Evolutionary conservation across 192 early-diverging fungal species (phyloP).

Genomic region (Umbelopsis sp.): DNA sequence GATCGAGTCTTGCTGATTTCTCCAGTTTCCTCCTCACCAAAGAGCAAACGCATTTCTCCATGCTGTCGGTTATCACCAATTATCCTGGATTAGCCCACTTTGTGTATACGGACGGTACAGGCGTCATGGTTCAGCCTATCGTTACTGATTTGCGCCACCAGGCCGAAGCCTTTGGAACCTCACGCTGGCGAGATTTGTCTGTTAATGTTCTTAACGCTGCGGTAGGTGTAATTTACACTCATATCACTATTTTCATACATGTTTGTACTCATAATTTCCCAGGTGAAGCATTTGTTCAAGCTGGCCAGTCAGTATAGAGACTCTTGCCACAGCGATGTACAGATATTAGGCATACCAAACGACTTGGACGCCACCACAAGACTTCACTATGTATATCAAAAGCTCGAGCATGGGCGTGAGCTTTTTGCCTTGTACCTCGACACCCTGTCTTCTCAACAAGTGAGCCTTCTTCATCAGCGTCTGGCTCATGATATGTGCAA

Average conservation of each 20-base stretch:
- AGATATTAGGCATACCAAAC: neutral
- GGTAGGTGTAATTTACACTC: neutral
- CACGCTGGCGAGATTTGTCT: neutral
- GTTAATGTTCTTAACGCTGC: constrained; percentile 5
- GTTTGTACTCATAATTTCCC: neutral
- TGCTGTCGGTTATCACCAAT: constrained; percentile 28
- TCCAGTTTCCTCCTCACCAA: constrained; percentile 30
- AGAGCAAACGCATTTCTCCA: constrained; percentile 38
- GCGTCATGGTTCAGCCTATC: constrained; percentile 25
- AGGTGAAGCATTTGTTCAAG: constrained; percentile 18
- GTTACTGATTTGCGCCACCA: constrained; percentile 29
- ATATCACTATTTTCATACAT: neutral
- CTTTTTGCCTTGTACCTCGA: constrained; percentile 4
- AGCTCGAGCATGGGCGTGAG: neutral
- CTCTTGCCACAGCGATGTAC: constrained; percentile 2
- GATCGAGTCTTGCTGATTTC: constrained; percentile 23
- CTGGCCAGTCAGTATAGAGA: constrained; percentile 8
- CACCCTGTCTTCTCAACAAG: neutral
- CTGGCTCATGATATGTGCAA: constrained; percentile 9
- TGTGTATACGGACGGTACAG: constrained; percentile 29
- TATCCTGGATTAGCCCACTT: constrained; percentile 40
- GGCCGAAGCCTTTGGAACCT: neutral
- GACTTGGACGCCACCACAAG: neutral
- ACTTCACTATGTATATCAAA: constrained; percentile 16
- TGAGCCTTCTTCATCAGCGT: neutral